Evolutionary conservation across 1,284 basidiomycete genomes (phyloP), one percentile per base, ranked within the genome.

Genomic region (Inonotus hispidus): DNA sequence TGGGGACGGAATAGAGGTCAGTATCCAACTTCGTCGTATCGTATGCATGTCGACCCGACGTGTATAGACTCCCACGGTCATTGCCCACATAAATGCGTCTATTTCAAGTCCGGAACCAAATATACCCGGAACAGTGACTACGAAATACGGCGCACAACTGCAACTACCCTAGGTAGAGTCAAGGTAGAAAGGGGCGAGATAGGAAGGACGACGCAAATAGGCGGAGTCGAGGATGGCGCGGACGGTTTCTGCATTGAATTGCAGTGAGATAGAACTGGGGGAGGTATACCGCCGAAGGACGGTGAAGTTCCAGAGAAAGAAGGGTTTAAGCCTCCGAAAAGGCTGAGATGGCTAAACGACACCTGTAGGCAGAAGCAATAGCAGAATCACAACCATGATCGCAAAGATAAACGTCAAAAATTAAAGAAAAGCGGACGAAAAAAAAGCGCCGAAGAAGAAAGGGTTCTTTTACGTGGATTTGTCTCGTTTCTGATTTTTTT

Each of bases 401-500:
- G 58, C 58, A 49, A 54, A 13, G 27, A 10, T 29, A 32, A 53
- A 43, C 16, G 41, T 7, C 16, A 27, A 43, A 37, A 21, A 29
- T 21, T 32, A 35, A 29, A n/a, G 49, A 39, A 32, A 35, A 13
- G 46, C 21, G 32, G 8, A 35, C 5, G 11, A 23, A 52, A 57
- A 38, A 53, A 2, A 52, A 14, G 29, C 6, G 23, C 13, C 11
- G 27, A 52, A 37, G 35, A 38, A 32, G 39, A 29, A 59, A 59
- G 14, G 35, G 16, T 38, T 38, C 43, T 11, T 8, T 45, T 45
- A 27, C 35, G 39, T 52, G 47, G 27, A 50, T 60, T 60, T 43
- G 52, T 55, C 7, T 56, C 43, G 56, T 63, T 63, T 59, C 56
- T 38, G 45, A 58, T 63, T 63, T 62, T 63, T 63, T 62, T 58